Percentiles rank a stretch among this genome's conserved stretches.
Conservation (phyloP, 2,329 filamentous ascomycete species). For the Aspergillus sp. region DNA sequence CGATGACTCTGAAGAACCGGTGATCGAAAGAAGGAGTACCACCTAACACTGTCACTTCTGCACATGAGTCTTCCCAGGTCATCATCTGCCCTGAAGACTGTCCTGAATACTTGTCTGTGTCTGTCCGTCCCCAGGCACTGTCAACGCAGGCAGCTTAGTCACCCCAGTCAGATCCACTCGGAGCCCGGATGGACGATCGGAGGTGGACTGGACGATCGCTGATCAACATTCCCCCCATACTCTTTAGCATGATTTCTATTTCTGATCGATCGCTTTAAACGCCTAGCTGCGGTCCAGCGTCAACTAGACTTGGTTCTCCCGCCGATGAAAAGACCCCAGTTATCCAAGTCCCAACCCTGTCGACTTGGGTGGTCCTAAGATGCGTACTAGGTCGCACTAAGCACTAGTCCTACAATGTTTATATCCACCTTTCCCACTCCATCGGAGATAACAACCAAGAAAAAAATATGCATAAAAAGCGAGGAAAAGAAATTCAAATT, state of each 20-base stretch:
- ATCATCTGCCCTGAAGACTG: too few relatives aligned
- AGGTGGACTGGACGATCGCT: conserved; percentile 7
- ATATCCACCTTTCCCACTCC: neutral
- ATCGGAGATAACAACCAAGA: neutral
- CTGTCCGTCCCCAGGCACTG: neutral
- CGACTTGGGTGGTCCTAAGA: neutral
- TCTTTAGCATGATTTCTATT: conserved; percentile 7
- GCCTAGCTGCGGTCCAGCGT: neutral
- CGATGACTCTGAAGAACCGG: too few relatives aligned
- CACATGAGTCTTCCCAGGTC: too few relatives aligned
- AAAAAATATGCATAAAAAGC: neutral
- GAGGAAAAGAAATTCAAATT: neutral
- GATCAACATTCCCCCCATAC: conserved; percentile 6
- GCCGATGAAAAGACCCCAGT: neutral
- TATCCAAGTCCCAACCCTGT: neutral
- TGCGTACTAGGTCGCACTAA: neutral
- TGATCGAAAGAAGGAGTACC: too few relatives aligned
- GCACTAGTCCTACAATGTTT: neutral
- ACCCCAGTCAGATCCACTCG: neutral
- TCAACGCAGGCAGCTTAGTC: conserved; percentile 7
- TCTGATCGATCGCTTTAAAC: neutral
- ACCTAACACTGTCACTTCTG: too few relatives aligned
- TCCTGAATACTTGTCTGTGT: too few relatives aligned
- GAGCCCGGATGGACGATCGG: conserved; percentile 6
- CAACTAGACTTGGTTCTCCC: too few relatives aligned